Conservation (phyloP, 2,329 filamentous ascomycete species). For the Beauveria sp. region DNA sequence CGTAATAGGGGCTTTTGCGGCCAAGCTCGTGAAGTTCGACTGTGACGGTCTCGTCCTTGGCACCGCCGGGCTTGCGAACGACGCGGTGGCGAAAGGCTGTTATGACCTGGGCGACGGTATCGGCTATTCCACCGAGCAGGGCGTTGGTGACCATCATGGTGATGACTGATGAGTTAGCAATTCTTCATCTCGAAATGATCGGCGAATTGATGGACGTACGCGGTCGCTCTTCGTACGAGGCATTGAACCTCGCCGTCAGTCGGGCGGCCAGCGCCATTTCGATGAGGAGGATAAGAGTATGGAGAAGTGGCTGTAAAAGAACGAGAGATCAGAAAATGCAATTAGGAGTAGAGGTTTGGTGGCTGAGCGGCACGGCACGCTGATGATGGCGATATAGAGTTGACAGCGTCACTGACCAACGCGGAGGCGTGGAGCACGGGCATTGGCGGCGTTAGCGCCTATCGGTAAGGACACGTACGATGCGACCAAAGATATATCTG, state of each 20-base stretch:
- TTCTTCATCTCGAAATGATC: not conserved
- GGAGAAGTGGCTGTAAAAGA: slow-evolving; percentile 66
- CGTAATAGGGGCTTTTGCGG: slow-evolving; percentile 64
- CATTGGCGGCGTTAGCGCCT: slow-evolving; percentile 2
- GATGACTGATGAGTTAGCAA: slow-evolving; percentile 51
- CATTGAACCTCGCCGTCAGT: slow-evolving; percentile 80
- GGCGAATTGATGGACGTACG: slow-evolving; percentile 39
- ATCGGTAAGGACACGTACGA: slow-evolving; percentile 47
- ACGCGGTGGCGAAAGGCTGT: slow-evolving; percentile 69
- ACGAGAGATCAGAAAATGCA: slow-evolving; percentile 16
- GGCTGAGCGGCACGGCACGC: slow-evolving; percentile 1
- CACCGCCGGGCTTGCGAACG: slow-evolving; percentile 52
- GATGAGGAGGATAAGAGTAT: slow-evolving; percentile 75
- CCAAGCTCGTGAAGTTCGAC: slow-evolving; percentile 88
- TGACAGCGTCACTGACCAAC: not conserved
- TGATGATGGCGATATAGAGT: not conserved
- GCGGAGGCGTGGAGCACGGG: slow-evolving; percentile 1
- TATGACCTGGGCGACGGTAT: slow-evolving; percentile 90
- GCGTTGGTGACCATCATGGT: slow-evolving; percentile 99
- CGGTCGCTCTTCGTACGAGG: slow-evolving; percentile 86
- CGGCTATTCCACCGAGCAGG: slow-evolving; percentile 88
- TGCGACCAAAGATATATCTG: slow-evolving; percentile 64
- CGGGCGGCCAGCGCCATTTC: slow-evolving; percentile 82
- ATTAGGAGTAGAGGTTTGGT: slow-evolving; percentile 13
- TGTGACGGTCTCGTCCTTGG: slow-evolving; percentile 63